phyloP scores from a whole-genome alignment of 2,329 filamentous ascomycete genomes.

The Plenodomus biglobosus region DNA sequence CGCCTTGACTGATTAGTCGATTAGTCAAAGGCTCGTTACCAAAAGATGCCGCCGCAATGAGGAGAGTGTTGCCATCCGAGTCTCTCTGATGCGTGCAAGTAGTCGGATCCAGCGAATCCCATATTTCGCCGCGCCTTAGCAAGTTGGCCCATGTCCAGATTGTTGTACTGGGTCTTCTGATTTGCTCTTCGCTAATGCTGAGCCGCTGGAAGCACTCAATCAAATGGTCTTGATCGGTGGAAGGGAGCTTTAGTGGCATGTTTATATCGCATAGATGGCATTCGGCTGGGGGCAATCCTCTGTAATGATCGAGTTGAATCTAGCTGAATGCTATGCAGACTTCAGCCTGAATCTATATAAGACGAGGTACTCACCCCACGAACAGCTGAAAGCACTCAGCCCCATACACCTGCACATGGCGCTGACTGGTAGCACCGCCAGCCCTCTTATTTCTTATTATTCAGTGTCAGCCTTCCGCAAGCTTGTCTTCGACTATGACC shows the following conservation, averaged over 20 bases:
- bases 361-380: neutral
- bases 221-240: neutral
- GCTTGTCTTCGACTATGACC: neutral
- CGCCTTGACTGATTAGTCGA: neutral
- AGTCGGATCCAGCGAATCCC: neutral
- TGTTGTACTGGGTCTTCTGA: neutral
- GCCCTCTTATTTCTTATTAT: neutral
- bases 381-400: neutral
- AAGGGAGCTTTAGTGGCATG: neutral
- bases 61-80: neutral
- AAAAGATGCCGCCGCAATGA: neutral
- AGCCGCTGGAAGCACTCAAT: neutral
- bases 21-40: neutral
- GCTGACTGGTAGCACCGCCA: neutral
- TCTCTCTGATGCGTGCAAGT: neutral
- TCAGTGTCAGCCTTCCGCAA: neutral
- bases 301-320: neutral
- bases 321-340: neutral
- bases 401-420: neutral
- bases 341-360: neutral
- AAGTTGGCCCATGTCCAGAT: neutral
- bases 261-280: neutral
- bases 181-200: neutral
- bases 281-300: neutral
- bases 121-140: neutral